Percentiles rank a stretch among this genome's conserved stretches.
Evolutionary conservation across 1,284 basidiomycete species (phyloP).

Genomic region (Cutaneotrichosporon sp.): DNA sequence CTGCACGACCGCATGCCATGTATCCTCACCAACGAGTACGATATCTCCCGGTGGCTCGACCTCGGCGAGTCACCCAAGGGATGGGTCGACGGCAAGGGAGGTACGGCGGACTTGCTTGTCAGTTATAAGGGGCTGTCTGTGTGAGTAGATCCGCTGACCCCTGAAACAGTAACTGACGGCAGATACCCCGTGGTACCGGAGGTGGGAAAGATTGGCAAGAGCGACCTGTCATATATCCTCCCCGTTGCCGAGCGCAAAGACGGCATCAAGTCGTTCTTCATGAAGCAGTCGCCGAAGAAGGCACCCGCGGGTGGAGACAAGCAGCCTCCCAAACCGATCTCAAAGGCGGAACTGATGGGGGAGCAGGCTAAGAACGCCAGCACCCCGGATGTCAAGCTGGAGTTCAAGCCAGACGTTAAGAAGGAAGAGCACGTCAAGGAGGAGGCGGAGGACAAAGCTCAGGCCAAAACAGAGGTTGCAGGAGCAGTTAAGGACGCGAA

Average conservation of each 20-base stretch:
- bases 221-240: conserved; percentile 74
- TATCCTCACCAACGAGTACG: conserved; percentile 62
- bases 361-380: too few relatives aligned
- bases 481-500: neutral
- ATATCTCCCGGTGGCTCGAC: conserved; percentile 73
- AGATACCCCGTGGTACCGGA: conserved; percentile 86
- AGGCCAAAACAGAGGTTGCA: too few relatives aligned
- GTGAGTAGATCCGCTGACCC: too few relatives aligned
- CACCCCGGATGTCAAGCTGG: neutral
- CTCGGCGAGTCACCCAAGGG: conserved; percentile 61
- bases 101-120: conserved; percentile 56
- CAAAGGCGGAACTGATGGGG: neutral
- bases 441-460: neutral
- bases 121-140: conserved; percentile 71
- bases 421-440: conserved; percentile 20
- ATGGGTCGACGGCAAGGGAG: conserved; percentile 53
- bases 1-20: conserved; percentile 91
- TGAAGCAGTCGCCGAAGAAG: conserved; percentile 55
- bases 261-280: conserved; percentile 83
- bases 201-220: conserved; percentile 82
- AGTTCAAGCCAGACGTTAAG: conserved; percentile 22
- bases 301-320: neutral
- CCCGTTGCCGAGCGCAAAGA: conserved; percentile 75
- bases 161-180: neutral
- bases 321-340: neutral